These are phyloP conservation scores for Straminergon stramineum DNA, from an alignment of 225 moss, liverwort and hornwort species.

Conservation along the genomic window DNA sequence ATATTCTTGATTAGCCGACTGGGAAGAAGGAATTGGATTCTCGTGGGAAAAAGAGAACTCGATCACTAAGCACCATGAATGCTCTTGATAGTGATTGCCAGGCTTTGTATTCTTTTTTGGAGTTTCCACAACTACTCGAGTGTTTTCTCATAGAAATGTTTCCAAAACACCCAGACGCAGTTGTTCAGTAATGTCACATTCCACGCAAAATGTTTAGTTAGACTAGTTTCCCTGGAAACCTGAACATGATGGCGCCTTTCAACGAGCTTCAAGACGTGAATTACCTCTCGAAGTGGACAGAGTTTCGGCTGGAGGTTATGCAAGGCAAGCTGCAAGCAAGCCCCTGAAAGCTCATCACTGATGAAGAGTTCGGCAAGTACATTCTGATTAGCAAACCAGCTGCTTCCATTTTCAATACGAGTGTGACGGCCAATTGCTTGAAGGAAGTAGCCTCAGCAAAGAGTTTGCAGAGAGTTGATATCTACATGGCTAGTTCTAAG, in stretches of 20 bases:
- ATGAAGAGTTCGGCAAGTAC: neutral
- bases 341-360: neutral
- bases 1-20: neutral
- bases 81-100: too few species aligned
- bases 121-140: neutral
- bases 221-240: too few species aligned
- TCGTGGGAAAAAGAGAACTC: neutral
- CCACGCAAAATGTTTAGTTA: too few species aligned
- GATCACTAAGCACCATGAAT: neutral
- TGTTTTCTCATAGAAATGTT: neutral
- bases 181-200: neutral
- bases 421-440: too few species aligned
- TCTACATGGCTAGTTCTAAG: neutral
- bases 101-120: too few species aligned
- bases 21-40: neutral
- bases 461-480: neutral
- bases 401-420: neutral
- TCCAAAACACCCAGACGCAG: neutral
- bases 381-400: neutral
- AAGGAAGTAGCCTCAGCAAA: neutral
- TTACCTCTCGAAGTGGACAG: neutral
- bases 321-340: neutral
- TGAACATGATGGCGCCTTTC: neutral
- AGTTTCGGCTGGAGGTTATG: neutral
- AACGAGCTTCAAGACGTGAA: neutral